Percentiles rank a stretch among this genome's conserved stretches.
Conservation (phyloP, 2,329 filamentous ascomycete genomes). For the Colletotrichum shisoi region DNA sequence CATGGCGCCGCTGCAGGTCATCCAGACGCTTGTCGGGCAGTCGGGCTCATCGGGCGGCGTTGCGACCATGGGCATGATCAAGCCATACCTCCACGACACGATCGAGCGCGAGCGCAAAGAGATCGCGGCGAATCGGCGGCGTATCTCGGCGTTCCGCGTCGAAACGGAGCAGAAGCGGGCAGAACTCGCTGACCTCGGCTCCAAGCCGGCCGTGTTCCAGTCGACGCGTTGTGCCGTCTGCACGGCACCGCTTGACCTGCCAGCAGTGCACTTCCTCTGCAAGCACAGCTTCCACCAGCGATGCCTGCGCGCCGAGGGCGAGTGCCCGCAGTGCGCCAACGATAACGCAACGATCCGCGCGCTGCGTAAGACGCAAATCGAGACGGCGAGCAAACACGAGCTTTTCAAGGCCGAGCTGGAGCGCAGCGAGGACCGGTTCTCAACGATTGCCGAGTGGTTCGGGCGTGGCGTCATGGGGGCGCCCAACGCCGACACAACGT, state of each 20-base stretch:
- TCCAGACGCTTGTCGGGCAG: constrained; percentile 82
- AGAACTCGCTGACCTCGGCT: constrained; percentile 79
- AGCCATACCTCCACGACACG: constrained; percentile 86
- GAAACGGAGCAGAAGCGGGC: constrained; percentile 82
- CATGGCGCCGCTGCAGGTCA: constrained; percentile 95
- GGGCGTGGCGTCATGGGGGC: constrained; percentile 86
- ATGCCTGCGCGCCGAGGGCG: constrained; percentile 70
- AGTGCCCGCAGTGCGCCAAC: constrained; percentile 85
- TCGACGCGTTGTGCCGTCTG: constrained; percentile 88
- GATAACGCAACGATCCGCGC: constrained; percentile 89
- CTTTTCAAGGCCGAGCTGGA: constrained; percentile 84
- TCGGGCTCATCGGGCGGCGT: constrained; percentile 62
- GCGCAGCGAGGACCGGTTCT: constrained; percentile 81
- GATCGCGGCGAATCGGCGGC: constrained; percentile 78
- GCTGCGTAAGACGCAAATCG: constrained; percentile 84
- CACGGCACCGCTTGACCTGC: constrained; percentile 78
- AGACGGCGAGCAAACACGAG: constrained; percentile 86
- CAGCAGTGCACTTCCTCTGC: constrained; percentile 93
- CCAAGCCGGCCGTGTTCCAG: constrained; percentile 88
- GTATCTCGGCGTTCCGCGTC: constrained; percentile 81
- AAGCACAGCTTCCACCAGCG: constrained; percentile 96
- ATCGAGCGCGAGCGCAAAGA: constrained; percentile 89
- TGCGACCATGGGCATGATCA: constrained; percentile 97
- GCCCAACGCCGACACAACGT: constrained; percentile 46
- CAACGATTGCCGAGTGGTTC: constrained; percentile 94